phyloP scores from a whole-genome alignment of 164 flowering plant genomes.

The Piper betle region DNA sequence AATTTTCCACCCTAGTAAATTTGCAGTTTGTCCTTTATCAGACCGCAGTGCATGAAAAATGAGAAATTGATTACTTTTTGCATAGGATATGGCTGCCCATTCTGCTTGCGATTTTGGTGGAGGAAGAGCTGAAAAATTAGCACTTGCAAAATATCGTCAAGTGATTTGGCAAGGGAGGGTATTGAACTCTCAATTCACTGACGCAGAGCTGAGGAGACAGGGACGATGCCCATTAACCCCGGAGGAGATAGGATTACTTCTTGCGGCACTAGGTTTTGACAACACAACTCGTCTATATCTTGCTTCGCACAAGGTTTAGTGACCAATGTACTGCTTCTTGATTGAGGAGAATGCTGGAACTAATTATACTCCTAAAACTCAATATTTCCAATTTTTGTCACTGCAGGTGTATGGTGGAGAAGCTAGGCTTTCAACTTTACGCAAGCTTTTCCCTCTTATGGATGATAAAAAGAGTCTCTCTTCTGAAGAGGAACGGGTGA shows the following conservation, averaged over 20 bases:
- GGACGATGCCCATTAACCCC: slow-evolving; percentile 99
- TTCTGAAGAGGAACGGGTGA: slow-evolving; percentile 55
- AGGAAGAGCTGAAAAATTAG: slow-evolving; percentile 87
- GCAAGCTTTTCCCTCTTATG: slow-evolving; percentile 71
- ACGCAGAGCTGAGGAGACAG: slow-evolving; percentile 77
- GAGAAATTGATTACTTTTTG: background rate
- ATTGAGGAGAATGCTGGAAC: background rate
- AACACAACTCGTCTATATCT: slow-evolving; percentile 85
- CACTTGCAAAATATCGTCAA: slow-evolving; percentile 88
- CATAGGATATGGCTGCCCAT: slow-evolving; percentile 99
- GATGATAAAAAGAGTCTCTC: slow-evolving; percentile 93
- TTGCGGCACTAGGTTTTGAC: slow-evolving; percentile 88
- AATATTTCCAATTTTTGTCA: background rate
- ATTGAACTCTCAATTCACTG: slow-evolving; percentile 88
- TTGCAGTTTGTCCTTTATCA: too few relatives aligned
- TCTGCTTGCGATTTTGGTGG: slow-evolving; percentile 99
- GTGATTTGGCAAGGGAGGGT: slow-evolving; percentile 93
- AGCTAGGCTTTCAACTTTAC: slow-evolving; percentile 71
- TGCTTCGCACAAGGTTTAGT: slow-evolving; percentile 88
- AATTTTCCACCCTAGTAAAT: too few relatives aligned
- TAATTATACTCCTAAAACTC: background rate
- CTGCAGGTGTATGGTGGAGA: slow-evolving; percentile 92
- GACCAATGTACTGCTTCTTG: background rate
- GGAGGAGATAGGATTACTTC: slow-evolving; percentile 88
- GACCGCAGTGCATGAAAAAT: background rate